Base-by-base conservation (phyloP, 257 asterid species). In the Forsythia suspensa region DNA sequence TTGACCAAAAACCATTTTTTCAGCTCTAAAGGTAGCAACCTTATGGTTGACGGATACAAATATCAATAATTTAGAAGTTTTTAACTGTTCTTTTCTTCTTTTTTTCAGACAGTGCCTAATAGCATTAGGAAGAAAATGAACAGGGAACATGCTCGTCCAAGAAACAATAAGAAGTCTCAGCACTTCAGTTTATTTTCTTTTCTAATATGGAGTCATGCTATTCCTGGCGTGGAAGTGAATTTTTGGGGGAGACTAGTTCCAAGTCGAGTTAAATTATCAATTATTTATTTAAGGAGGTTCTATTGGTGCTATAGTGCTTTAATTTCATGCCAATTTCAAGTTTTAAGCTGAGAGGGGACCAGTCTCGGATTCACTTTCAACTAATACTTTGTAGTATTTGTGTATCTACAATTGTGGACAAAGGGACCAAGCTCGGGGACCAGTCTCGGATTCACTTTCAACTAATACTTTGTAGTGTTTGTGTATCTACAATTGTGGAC, bases 401-500 rank as follows among this genome's bases (percentile, higher is more conserved):
- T 39, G 46, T 68, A 78, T 61, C 67, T 79, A 52, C 65, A 71
- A 2, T 71, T 72, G 8, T 76, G 38, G 51, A 76, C 16, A 2
- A 15, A 55, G 24, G 63, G 29, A 18, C 51, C 51, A 43, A 43
- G 21, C 24, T 55, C 10, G 34, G 34, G 34, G 34, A 29, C 34
- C 34, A 29, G 34, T 29, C 2, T 29, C 34, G 34, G 2, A 18
- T 55, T 55, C 63, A 52, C 63, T 52, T n/a, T 52, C 21, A 15
- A 52, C 21, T 18, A 18, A 4, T 52, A 24, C 24, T 24, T 24
- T 24, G 10, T 12, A 43, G 21, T 15, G 1, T n/a, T 18, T 55
- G 75, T 39, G 46, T 68, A 78, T 61, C 71, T 79, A 52, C 65
- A 71, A 2, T 71, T 72, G 8, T 76, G 38, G 51, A 76, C 16